These are phyloP conservation scores for Tulasnella sp. DNA, from an alignment of 768 basidiomycete species.

Conservation along the genomic window DNA sequence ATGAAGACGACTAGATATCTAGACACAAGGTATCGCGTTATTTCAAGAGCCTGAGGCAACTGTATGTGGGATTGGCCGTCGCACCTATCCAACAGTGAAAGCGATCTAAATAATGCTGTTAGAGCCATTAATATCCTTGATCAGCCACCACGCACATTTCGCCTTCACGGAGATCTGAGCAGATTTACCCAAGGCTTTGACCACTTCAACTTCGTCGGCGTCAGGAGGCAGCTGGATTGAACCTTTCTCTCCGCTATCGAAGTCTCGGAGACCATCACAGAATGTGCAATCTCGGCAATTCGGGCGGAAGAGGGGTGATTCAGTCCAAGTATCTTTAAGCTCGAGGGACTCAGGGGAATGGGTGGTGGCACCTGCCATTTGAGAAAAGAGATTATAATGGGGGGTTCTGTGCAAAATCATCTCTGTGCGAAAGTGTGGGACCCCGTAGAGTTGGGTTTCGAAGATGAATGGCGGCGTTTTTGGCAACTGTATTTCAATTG, in stretches of 20 bases:
- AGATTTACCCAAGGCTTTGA: neutral
- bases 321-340: neutral
- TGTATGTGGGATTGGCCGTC: neutral
- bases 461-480: too few species aligned
- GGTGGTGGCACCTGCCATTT: too few species aligned
- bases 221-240: neutral
- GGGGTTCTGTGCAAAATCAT: too few species aligned
- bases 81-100: constrained; percentile 11
- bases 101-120: constrained; percentile 4
- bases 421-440: too few species aligned
- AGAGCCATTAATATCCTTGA: neutral
- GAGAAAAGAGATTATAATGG: too few species aligned
- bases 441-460: too few species aligned
- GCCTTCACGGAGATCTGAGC: neutral
- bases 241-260: neutral
- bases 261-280: constrained; percentile 12
- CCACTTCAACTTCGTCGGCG: neutral
- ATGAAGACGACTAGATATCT: constrained; percentile 46
- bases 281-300: neutral
- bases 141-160: neutral
- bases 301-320: constrained; percentile 9
- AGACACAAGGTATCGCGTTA: neutral
- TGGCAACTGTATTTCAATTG: too few species aligned
- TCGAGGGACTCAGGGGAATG: too few species aligned
- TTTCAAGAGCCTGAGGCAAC: neutral